Evolutionary conservation across 495 filamentous ascomycete species (phyloP).

Genomic region (Choiromyces venosus): DNA sequence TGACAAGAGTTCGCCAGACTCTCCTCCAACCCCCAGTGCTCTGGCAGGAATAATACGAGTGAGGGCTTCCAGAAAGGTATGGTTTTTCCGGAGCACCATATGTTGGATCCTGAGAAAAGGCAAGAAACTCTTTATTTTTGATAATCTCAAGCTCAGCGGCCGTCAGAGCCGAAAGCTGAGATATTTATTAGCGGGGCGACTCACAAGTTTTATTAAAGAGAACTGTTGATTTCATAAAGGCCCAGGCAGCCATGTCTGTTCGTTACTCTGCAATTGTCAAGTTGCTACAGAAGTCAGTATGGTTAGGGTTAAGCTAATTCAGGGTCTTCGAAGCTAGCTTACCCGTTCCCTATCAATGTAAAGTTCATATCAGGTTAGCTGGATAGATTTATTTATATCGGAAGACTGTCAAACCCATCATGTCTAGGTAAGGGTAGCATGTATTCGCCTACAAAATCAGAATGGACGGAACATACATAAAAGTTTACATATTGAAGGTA

Average conservation of each 20-base stretch:
- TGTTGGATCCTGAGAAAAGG: conserved; percentile 57
- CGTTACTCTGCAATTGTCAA: conserved; percentile 46
- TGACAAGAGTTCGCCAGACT: too few relatives aligned
- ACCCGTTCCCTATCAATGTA: conserved; percentile 57
- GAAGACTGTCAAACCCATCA: conserved; percentile 18
- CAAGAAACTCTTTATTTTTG: conserved; percentile 55
- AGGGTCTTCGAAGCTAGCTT: not conserved
- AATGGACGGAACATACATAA: conserved; percentile 5
- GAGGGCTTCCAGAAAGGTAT: conserved; percentile 54
- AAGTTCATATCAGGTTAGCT: conserved; percentile 6
- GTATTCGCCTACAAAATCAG: not conserved
- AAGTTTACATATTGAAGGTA: conserved; percentile 16
- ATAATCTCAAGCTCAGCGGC: conserved; percentile 50
- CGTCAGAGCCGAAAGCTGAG: conserved; percentile 43
- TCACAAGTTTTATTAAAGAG: too few relatives aligned
- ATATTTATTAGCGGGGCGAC: not conserved
- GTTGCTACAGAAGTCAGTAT: conserved; percentile 22
- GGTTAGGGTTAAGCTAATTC: not conserved
- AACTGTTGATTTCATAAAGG: conserved; percentile 53
- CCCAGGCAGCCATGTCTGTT: conserved; percentile 54
- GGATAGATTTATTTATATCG: not conserved
- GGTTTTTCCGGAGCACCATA: conserved; percentile 52
- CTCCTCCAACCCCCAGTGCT: conserved; percentile 39
- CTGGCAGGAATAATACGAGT: conserved; percentile 57
- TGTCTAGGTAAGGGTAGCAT: conserved; percentile 16